These are phyloP conservation scores for Agapanthus africanus DNA, from an alignment of 106 monocot species.

Conservation along the genomic window DNA sequence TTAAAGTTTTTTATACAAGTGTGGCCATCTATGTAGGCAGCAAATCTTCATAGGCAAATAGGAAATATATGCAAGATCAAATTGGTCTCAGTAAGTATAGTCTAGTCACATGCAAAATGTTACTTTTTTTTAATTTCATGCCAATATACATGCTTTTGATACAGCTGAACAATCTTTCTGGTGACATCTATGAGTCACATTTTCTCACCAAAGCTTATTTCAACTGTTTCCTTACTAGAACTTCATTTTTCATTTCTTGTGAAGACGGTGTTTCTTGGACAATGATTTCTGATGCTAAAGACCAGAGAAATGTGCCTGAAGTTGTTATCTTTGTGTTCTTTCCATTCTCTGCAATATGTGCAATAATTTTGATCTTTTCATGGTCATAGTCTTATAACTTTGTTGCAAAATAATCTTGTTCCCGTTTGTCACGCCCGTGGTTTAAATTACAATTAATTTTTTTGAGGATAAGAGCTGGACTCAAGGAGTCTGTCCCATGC, in stretches of 20 bases:
- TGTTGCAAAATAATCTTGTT: not conserved
- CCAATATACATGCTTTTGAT: not conserved
- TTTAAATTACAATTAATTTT: not conserved
- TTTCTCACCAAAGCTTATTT: not conserved
- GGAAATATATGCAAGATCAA: not conserved
- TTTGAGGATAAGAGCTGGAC: no score
- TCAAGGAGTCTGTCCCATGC: no score
- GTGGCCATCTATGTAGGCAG: not conserved
- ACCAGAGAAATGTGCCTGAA: not conserved
- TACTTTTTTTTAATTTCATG: not conserved
- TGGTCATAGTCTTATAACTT: no score
- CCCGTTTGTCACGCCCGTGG: not conserved
- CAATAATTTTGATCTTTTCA: not conserved
- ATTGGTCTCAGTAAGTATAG: not conserved
- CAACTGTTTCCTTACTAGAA: no score
- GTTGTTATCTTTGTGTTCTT: not conserved
- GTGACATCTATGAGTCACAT: not conserved
- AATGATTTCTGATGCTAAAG: no score
- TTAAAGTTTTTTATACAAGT: not conserved
- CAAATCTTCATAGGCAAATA: not conserved
- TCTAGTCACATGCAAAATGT: not conserved
- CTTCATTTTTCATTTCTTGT: not conserved
- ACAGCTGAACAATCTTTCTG: not conserved
- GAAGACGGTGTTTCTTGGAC: not conserved
- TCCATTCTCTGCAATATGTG: not conserved